Percentiles rank a stretch among this genome's conserved stretches.
Conservation (phyloP, 139 green algal species). For the Mychonastes homosphaera region DNA sequence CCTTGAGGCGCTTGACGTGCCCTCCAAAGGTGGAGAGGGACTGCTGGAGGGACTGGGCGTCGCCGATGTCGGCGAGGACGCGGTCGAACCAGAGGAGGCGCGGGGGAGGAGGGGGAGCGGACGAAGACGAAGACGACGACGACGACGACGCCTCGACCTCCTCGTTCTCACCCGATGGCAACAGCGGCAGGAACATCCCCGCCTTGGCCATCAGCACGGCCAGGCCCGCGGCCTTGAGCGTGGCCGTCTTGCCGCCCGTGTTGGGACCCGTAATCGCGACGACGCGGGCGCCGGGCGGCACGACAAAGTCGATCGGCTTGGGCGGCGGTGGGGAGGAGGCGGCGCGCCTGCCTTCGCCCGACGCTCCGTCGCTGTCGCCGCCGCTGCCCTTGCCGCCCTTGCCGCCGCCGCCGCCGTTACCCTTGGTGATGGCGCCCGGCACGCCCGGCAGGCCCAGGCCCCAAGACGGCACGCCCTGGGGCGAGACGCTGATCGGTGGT, state of each 20-base stretch:
- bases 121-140: too few species aligned
- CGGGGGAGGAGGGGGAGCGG: too few species aligned
- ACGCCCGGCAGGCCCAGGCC: neutral
- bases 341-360: neutral
- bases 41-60: conserved; percentile 66
- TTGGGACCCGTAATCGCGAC: conserved; percentile 55
- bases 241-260: conserved; percentile 84
- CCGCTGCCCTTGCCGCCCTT: neutral
- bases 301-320: conserved; percentile 31
- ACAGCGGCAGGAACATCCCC: conserved; percentile 52
- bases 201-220: conserved; percentile 68
- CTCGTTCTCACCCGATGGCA: too few species aligned
- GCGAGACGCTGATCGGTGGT: too few species aligned
- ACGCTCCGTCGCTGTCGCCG: neutral
- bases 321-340: conserved; percentile 12
- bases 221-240: conserved; percentile 82
- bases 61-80: conserved; percentile 88
- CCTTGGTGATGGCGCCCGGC: neutral
- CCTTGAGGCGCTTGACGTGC: conserved; percentile 56
- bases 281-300: conserved; percentile 23
- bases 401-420: conserved; percentile 3
- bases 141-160: conserved; percentile 6
- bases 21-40: conserved; percentile 92
- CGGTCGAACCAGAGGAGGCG: conserved; percentile 46
- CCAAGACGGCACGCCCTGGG: too few species aligned